Evolutionary conservation across 2,329 filamentous ascomycete genomes (phyloP).

Genomic region (Beauveria pseudobassiana): DNA sequence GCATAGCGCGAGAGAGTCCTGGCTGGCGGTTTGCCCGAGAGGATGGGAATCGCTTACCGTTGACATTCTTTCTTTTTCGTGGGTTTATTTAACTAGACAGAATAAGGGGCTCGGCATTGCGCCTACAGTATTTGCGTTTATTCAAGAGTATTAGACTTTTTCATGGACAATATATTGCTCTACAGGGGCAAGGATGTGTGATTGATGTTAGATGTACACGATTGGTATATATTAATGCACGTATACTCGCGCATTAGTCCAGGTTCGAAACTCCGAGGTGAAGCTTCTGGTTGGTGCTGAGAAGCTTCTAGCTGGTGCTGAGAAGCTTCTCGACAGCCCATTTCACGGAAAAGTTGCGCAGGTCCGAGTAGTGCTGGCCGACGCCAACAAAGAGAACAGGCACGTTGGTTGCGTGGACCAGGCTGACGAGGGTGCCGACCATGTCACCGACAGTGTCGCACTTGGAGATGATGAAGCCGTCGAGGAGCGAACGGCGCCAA

Average conservation of each 20-base stretch:
- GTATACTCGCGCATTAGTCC: neutral
- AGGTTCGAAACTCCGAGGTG: neutral
- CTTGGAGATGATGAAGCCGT: constrained; percentile 97
- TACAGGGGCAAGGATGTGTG: too few relatives aligned
- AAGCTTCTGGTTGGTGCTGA: constrained; percentile 38
- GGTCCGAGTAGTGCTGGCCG: constrained; percentile 61
- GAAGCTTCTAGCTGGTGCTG: constrained; percentile 33
- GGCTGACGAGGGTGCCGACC: constrained; percentile 90
- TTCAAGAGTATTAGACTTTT: too few relatives aligned
- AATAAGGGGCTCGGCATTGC: neutral
- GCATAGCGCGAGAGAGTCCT: constrained; percentile 15
- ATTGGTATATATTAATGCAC: neutral
- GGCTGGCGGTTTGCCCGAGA: neutral
- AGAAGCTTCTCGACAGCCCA: constrained; percentile 63
- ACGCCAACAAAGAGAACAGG: constrained; percentile 87
- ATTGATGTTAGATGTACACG: neutral
- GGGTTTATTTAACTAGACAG: neutral
- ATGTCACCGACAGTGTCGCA: constrained; percentile 99
- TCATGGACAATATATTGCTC: neutral
- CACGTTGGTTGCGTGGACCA: constrained; percentile 95
- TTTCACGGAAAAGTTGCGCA: constrained; percentile 61
- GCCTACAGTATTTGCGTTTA: neutral
- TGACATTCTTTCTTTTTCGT: constrained; percentile 3
- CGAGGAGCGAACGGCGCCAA: constrained; percentile 75
- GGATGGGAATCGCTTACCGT: neutral